Percentiles rank a stretch among this genome's conserved stretches.
Conservation (phyloP, 768 basidiomycete species). For the Obba rivulosa region DNA sequence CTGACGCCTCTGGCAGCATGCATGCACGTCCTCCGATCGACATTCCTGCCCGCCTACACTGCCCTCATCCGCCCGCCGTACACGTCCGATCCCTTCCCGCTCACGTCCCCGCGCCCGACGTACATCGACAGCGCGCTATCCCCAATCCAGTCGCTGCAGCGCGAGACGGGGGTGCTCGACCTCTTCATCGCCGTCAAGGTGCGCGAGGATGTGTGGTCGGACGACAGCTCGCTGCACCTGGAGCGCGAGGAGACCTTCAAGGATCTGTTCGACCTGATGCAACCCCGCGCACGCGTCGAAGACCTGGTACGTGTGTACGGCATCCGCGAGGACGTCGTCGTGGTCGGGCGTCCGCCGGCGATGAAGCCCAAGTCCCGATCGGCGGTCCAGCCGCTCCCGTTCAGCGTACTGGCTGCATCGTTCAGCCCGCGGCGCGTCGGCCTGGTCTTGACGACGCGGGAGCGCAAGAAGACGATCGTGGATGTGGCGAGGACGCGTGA, state of each 20-base stretch:
- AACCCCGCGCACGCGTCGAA: slow-evolving; percentile 72
- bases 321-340: slow-evolving; percentile 30
- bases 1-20: slow-evolving; percentile 39
- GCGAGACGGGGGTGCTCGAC: slow-evolving; percentile 73
- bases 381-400: slow-evolving; percentile 24
- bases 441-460: slow-evolving; percentile 26
- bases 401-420: slow-evolving; percentile 31
- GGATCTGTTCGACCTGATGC: slow-evolving; percentile 72
- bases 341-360: background rate
- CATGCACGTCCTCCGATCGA: slow-evolving; percentile 78
- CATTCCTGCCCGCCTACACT: slow-evolving; percentile 64
- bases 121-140: slow-evolving; percentile 14
- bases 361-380: background rate
- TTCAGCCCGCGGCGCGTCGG: slow-evolving; percentile 37
- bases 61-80: slow-evolving; percentile 62
- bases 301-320: slow-evolving; percentile 56
- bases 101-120: slow-evolving; percentile 25
- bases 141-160: slow-evolving; percentile 46
- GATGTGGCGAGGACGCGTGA: slow-evolving; percentile 45
- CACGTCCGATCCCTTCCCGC: slow-evolving; percentile 75
- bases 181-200: slow-evolving; percentile 77
- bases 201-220: slow-evolving; percentile 71
- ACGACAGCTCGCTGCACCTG: slow-evolving; percentile 70
- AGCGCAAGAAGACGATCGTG: slow-evolving; percentile 47
- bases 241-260: slow-evolving; percentile 72